Evolutionary conservation across 495 filamentous ascomycete genomes (phyloP), one percentile per base, ranked within the genome.

Genomic region (Penicillium bovifimosum): DNA sequence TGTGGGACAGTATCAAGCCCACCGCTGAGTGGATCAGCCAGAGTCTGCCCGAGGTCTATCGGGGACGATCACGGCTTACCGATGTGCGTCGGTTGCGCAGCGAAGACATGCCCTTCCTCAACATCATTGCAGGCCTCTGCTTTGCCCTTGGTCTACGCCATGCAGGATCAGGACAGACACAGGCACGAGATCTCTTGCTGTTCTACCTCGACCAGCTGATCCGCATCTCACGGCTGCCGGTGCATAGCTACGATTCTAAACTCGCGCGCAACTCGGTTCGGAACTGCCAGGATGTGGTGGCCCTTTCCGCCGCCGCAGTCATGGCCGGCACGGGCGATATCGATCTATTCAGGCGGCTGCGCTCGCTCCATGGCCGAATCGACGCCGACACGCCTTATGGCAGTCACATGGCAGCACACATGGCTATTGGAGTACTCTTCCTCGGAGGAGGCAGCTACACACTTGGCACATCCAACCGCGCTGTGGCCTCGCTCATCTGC

Each of bases 291-390:
- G 90, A 96, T 61, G 71, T 91, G 16, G 65, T 96, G 11, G 87
- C 87, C 0, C 76, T 99, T 3, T 82, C 90, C 33, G 79, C 80
- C n/a, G 84, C 91, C 2, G 88, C 84, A 5, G 88, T 96, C 32
- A 96, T 96, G 91, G 91, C 93, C 13, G 93, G 93, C 10, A 96
- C 88, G 2, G 95, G 93, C 28, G 95, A 99, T 63, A 71, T 99
- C 14, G 67, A 76, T 11, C 81, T 96, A n/a, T 88, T 97, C 64
- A 83, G 95, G n/a, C 81, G 91, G 11, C 77, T 99, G 20, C 84
- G 93, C 5, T 83, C 83, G 26, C 80, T 96, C 32, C 93, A 97
- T 59, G 91, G 91, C 13, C 82, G 92, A n/a, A 81, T 90, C 41
- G 87, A 96, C 50, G 65, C 80, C 3, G 90, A 91, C 45, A 92